phyloP scores from a whole-genome alignment of 352 stramenopile genomes.

The Globisporangium mamillatum region DNA sequence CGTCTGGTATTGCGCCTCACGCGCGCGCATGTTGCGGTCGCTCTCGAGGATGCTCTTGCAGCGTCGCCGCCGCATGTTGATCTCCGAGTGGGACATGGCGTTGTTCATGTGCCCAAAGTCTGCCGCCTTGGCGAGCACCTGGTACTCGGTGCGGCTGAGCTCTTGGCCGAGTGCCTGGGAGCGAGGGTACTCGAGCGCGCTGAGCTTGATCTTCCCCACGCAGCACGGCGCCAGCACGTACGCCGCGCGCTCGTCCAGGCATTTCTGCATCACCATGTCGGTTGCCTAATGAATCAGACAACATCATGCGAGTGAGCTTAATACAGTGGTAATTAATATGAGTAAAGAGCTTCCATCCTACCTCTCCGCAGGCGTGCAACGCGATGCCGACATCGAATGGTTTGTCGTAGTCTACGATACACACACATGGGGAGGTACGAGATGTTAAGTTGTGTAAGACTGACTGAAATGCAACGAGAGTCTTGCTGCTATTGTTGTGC shows the following conservation, averaged over 20 bases:
- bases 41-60: conserved; percentile 84
- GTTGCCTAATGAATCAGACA: conserved; percentile 33
- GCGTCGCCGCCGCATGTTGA: conserved; percentile 51
- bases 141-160: conserved; percentile 63
- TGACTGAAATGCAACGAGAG: too few relatives aligned
- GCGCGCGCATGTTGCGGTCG: conserved; percentile 64
- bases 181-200: conserved; percentile 55
- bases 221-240: conserved; percentile 82
- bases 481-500: neutral
- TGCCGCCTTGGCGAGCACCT: conserved; percentile 72
- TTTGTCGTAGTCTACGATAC: conserved; percentile 38
- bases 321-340: neutral
- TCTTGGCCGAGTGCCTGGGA: conserved; percentile 37
- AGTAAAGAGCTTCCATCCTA: neutral
- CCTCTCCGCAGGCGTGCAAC: conserved; percentile 74
- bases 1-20: conserved; percentile 55
- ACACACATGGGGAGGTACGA: too few relatives aligned
- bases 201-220: conserved; percentile 79
- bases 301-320: neutral
- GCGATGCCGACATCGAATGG: conserved; percentile 79
- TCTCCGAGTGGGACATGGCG: conserved; percentile 38
- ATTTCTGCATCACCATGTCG: conserved; percentile 82
- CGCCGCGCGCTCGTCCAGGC: conserved; percentile 45
- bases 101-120: conserved; percentile 65
- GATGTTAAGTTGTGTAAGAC: too few relatives aligned